Percentiles rank a stretch among this genome's conserved stretches.
phyloP scores from a whole-genome alignment of 345 rosid genomes.

The Boechera stricta region DNA sequence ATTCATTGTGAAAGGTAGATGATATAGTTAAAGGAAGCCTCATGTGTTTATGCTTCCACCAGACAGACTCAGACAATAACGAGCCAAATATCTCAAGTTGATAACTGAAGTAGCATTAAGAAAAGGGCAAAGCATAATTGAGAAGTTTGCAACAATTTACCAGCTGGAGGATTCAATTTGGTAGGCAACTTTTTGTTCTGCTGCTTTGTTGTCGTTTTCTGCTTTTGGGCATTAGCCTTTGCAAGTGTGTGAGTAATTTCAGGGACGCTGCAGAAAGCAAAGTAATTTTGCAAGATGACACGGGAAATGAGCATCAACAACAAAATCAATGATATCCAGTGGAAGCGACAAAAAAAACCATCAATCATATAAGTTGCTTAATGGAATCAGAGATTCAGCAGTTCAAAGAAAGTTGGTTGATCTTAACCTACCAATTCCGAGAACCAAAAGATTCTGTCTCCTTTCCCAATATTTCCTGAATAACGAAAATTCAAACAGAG shows the following conservation, averaged over 20 bases:
- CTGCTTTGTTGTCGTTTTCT: slow-evolving; percentile 41
- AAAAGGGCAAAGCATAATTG: slow-evolving; percentile 10
- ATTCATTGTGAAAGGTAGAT: neutral
- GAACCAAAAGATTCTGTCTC: slow-evolving; percentile 46
- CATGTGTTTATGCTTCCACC: slow-evolving; percentile 23
- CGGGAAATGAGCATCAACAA: neutral
- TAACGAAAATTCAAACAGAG: slow-evolving; percentile 16
- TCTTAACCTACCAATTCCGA: slow-evolving; percentile 52
- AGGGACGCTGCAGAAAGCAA: slow-evolving; percentile 44
- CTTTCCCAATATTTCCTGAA: slow-evolving; percentile 47
- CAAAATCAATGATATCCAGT: slow-evolving; percentile 4
- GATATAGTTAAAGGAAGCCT: neutral
- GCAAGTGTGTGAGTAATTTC: slow-evolving; percentile 31
- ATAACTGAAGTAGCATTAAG: neutral
- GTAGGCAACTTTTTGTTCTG: slow-evolving; percentile 41
- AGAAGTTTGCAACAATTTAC: slow-evolving; percentile 44
- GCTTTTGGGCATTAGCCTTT: slow-evolving; percentile 40
- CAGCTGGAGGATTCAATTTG: slow-evolving; percentile 43
- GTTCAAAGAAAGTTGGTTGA: slow-evolving; percentile 26
- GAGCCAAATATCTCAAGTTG: neutral
- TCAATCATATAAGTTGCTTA: slow-evolving; percentile 8
- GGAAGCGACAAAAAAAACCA: neutral
- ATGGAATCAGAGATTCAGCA: slow-evolving; percentile 8
- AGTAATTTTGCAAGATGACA: slow-evolving; percentile 9
- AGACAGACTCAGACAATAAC: neutral